These are phyloP conservation scores for Suhomyces wounanorum DNA, from an alignment of 1,139 yeast species.

Conservation along the genomic window DNA sequence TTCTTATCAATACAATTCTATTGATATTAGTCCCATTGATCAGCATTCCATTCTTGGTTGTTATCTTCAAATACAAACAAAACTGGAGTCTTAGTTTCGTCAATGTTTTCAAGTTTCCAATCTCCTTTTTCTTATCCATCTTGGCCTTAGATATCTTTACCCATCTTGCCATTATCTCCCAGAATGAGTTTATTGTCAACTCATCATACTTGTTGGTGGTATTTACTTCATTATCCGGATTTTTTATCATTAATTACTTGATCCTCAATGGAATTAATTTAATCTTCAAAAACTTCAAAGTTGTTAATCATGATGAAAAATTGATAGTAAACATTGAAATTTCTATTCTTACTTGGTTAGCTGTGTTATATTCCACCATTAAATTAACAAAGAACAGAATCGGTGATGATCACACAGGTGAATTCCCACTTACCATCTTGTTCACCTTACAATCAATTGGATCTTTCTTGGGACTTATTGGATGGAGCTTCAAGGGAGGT, in stretches of 20 bases:
- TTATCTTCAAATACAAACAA: slow-evolving; percentile 47
- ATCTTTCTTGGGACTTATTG: slow-evolving; percentile 55
- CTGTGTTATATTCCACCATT: slow-evolving; percentile 44
- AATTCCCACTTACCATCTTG: slow-evolving; percentile 52
- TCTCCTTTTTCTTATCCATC: slow-evolving; percentile 50
- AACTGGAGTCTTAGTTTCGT: slow-evolving; percentile 51
- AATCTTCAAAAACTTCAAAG: slow-evolving; percentile 49
- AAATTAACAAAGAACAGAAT: slow-evolving; percentile 46
- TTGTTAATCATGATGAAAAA: slow-evolving; percentile 69
- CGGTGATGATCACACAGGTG: slow-evolving; percentile 61
- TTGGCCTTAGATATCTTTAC: slow-evolving; percentile 38
- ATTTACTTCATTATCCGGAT: slow-evolving; percentile 46
- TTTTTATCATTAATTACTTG: slow-evolving; percentile 56
- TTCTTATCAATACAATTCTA: slow-evolving; percentile 50
- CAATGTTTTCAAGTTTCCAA: slow-evolving; percentile 53
- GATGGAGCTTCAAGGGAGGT: slow-evolving; percentile 37
- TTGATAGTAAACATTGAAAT: slow-evolving; percentile 63
- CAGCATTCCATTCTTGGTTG: slow-evolving; percentile 47
- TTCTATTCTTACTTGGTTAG: slow-evolving; percentile 57
- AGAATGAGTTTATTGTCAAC: slow-evolving; percentile 62
- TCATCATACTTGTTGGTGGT: slow-evolving; percentile 45
- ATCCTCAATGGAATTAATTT: slow-evolving; percentile 50
- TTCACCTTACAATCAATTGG: slow-evolving; percentile 55
- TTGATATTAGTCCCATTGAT: slow-evolving; percentile 59
- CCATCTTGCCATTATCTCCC: slow-evolving; percentile 29